Evolutionary conservation across 495 filamentous ascomycete genomes (phyloP).

Genomic region (Mycothermus thermophilus): DNA sequence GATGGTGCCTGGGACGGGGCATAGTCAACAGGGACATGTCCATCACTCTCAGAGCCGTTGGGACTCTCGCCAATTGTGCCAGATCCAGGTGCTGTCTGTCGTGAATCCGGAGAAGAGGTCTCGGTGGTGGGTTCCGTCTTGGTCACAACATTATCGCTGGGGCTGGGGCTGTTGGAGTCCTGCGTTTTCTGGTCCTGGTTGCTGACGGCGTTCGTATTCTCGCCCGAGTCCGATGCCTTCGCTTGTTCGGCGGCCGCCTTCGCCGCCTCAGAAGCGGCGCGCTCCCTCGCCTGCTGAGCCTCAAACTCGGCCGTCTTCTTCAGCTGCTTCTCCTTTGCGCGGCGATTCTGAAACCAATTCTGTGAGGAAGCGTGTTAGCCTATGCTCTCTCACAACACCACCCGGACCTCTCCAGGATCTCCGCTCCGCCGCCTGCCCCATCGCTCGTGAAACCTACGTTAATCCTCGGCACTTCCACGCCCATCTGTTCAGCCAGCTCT

Average conservation of each 20-base stretch:
- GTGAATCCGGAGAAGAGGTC: neutral
- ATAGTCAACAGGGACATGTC: slow-evolving; percentile 9
- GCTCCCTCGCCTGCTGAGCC: slow-evolving; percentile 40
- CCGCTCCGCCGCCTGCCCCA: no score
- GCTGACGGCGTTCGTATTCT: slow-evolving; percentile 15
- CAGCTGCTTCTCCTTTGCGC: slow-evolving; percentile 71
- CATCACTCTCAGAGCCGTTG: slow-evolving; percentile 9
- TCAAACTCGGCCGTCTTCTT: slow-evolving; percentile 54
- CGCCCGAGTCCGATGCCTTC: no score
- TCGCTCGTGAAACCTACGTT: slow-evolving; percentile 60
- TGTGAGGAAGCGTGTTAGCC: slow-evolving; percentile 28
- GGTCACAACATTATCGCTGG: slow-evolving; percentile 5
- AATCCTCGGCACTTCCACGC: slow-evolving; percentile 59
- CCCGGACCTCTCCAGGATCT: no score
- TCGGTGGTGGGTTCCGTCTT: slow-evolving; percentile 3
- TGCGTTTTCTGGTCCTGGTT: slow-evolving; percentile 21
- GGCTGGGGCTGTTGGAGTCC: no score
- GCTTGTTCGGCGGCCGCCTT: neutral
- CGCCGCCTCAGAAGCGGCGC: slow-evolving; percentile 22
- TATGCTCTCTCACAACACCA: no score
- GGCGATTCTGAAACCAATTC: slow-evolving; percentile 90
- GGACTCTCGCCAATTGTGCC: no score
- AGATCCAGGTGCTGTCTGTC: neutral
- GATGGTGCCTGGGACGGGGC: no score
- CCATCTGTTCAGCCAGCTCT: slow-evolving; percentile 55